Evolutionary conservation across 1,284 basidiomycete species (phyloP).

Genomic region (Sporisorium sorghi): DNA sequence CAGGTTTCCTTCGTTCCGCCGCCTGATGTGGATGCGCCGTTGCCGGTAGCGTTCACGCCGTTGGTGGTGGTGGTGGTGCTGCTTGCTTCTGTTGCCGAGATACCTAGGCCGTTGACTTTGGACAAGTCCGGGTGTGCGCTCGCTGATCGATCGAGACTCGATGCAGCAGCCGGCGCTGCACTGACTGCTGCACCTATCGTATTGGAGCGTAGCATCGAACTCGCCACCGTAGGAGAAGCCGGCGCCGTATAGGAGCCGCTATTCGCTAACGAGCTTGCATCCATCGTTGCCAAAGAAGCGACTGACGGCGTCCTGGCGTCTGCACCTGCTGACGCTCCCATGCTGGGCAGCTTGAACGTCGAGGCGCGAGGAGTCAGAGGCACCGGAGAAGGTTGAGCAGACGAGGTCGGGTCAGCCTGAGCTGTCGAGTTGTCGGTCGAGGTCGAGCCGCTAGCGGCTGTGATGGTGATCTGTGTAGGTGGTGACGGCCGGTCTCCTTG

Average conservation of each 20-base stretch:
- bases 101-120: constrained; percentile 36
- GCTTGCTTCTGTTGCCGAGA: constrained; percentile 16
- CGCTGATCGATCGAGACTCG: constrained; percentile 20
- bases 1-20: constrained; percentile 56
- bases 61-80: constrained; percentile 5
- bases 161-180: background rate
- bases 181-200: constrained; percentile 13
- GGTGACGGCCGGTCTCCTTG: constrained; percentile 7
- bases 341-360: constrained; percentile 23
- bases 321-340: constrained; percentile 1
- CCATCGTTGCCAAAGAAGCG: background rate
- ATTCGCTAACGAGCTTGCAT: background rate
- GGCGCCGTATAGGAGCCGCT: constrained; percentile 36
- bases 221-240: constrained; percentile 19
- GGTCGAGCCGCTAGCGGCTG: constrained; percentile 8
- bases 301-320: constrained; percentile 10
- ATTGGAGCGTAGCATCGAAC: constrained; percentile 34
- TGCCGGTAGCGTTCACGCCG: background rate
- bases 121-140: constrained; percentile 32
- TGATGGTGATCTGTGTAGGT: constrained; percentile 31
- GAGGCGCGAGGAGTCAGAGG: constrained; percentile 34
- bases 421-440: constrained; percentile 1
- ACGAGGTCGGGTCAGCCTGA: constrained; percentile 9
- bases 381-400: constrained; percentile 21
- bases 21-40: constrained; percentile 15